Percentiles rank a stretch among this genome's conserved stretches.
Evolutionary conservation across 2,329 filamentous ascomycete genomes (phyloP).

Genomic region (Hypocrella siamensis): DNA sequence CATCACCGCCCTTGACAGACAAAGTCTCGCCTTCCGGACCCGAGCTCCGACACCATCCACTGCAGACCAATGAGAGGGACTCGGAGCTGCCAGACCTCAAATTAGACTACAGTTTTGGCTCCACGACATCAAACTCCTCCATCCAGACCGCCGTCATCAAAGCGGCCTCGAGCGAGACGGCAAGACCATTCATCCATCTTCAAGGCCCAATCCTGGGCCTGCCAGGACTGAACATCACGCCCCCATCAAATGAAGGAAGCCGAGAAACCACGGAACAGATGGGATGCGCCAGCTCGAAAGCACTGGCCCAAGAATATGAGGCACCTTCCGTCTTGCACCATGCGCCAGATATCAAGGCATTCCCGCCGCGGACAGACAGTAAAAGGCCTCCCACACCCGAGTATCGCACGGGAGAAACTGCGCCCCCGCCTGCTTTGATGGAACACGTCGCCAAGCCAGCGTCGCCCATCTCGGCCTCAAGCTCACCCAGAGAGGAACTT

Average conservation of each 20-base stretch:
- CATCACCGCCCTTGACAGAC: constrained; percentile 3
- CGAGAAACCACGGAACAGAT: constrained; percentile 10
- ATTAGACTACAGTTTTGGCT: constrained; percentile 32
- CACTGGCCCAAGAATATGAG: constrained; percentile 14
- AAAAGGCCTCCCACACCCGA: constrained; percentile 32
- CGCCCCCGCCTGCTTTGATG: constrained; percentile 14
- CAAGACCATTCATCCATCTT: no score
- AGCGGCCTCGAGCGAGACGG: background rate
- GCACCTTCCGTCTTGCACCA: constrained; percentile 3
- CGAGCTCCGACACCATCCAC: constrained; percentile 33
- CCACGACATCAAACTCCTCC: constrained; percentile 22
- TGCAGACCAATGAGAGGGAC: constrained; percentile 29
- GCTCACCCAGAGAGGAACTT: constrained; percentile 13
- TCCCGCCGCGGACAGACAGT: constrained; percentile 5
- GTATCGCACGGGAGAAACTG: constrained; percentile 27
- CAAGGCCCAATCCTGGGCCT: constrained; percentile 9
- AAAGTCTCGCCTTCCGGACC: constrained; percentile 12
- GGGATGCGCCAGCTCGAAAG: constrained; percentile 17
- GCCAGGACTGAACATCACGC: constrained; percentile 14
- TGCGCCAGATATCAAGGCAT: constrained; percentile 1
- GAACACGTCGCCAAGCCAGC: constrained; percentile 24
- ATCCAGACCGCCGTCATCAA: constrained; percentile 3
- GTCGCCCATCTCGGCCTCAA: constrained; percentile 29
- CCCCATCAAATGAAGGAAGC: constrained; percentile 6
- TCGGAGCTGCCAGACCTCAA: constrained; percentile 32